Evolutionary conservation across 345 rosid genomes (phyloP).

Genomic region (Stellera chamaejasme): DNA sequence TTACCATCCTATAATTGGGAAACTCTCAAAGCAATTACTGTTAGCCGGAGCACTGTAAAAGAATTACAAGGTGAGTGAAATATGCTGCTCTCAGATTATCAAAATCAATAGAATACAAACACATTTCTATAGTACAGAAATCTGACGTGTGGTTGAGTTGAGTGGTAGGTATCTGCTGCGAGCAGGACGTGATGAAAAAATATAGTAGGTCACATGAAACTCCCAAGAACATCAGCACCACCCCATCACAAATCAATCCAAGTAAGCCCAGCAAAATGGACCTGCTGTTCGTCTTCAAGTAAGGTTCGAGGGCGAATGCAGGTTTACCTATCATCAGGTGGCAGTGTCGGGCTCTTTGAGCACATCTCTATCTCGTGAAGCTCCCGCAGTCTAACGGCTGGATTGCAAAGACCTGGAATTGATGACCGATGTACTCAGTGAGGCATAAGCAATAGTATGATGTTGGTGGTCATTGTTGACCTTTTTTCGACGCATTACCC

Average conservation of each 20-base stretch:
- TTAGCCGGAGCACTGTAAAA: no score
- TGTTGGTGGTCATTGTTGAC: not conserved
- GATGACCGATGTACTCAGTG: not conserved
- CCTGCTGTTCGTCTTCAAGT: not conserved
- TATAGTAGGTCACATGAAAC: no score
- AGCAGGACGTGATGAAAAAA: no score
- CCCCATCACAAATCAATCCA: no score
- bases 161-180: no score
- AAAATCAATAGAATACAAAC: not conserved
- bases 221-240: no score
- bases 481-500: not conserved
- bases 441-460: not conserved
- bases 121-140: not conserved
- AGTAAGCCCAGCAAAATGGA: no score
- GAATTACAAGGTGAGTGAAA: no score
- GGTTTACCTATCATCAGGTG: conserved; percentile 34
- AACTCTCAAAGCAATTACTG: no score
- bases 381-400: conserved; percentile 46
- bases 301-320: not conserved
- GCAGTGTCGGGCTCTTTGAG: conserved; percentile 76
- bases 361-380: conserved; percentile 59
- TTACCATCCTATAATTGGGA: not conserved
- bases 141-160: not conserved
- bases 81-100: no score
- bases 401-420: conserved; percentile 63